Evolutionary conservation across 306 rosid species (phyloP).

Genomic region (Canavalia gladiata): DNA sequence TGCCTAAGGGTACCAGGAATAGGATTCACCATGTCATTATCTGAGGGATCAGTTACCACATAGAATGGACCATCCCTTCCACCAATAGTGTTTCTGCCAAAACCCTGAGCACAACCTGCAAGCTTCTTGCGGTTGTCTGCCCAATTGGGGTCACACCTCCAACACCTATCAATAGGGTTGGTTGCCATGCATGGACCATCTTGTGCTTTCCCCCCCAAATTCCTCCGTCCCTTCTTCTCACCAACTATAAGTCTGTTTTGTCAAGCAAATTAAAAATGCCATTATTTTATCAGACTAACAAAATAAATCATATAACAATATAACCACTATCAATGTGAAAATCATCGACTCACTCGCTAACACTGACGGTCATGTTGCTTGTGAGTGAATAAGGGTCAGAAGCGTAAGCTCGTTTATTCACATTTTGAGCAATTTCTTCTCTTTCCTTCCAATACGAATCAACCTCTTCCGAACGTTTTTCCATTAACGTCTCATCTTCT

Average conservation of each 20-base stretch:
- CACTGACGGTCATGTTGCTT: constrained; percentile 43
- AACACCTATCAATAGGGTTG: constrained; percentile 88
- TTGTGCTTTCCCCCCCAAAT: background rate
- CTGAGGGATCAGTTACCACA: constrained; percentile 64
- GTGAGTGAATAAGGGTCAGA: constrained; percentile 59
- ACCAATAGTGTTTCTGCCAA: constrained; percentile 74
- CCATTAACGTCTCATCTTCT: background rate
- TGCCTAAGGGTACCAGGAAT: constrained; percentile 78
- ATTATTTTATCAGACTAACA: background rate
- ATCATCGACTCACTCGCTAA: constrained; percentile 57
- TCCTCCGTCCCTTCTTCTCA: constrained; percentile 52
- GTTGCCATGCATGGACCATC: constrained; percentile 60
- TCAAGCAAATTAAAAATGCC: background rate
- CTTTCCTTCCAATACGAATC: constrained; percentile 63
- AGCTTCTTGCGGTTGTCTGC: constrained; percentile 67
- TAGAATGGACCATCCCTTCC: constrained; percentile 72
- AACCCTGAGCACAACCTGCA: constrained; percentile 71
- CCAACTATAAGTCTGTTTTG: constrained; percentile 48
- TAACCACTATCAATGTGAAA: background rate
- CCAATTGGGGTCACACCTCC: constrained; percentile 90
- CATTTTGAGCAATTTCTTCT: constrained; percentile 46
- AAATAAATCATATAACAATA: too few species aligned
- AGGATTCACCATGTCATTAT: constrained; percentile 63
- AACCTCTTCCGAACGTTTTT: background rate
- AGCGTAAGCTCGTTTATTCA: constrained; percentile 41